A percentile compares a stretch with the other conserved stretches of the same genome.
phyloP scores from a whole-genome alignment of 148 eudicot genomes.

The Chenopodium berlandieri region DNA sequence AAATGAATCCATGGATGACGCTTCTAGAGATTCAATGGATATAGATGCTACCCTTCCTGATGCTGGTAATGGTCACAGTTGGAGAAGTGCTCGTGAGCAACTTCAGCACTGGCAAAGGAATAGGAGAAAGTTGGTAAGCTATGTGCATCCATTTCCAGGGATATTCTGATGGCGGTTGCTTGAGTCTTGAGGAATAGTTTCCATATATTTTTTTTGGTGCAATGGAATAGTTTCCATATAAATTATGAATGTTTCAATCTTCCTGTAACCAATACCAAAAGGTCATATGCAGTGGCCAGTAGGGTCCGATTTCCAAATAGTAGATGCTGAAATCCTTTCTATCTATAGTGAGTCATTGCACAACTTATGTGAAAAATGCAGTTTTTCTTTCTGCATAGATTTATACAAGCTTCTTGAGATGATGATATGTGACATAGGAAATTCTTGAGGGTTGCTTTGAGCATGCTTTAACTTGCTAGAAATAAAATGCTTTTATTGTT shows the following conservation, averaged over 20 bases:
- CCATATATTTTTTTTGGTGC: too few relatives aligned
- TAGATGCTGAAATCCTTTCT: background rate
- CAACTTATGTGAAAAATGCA: background rate
- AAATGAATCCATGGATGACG: constrained; percentile 74
- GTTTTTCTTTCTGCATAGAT: background rate
- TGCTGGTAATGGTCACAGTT: constrained; percentile 61
- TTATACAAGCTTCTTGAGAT: background rate
- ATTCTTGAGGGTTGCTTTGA: background rate
- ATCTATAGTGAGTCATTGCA: background rate
- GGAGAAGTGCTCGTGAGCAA: constrained; percentile 94
- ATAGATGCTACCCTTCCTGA: constrained; percentile 70
- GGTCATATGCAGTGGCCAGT: background rate
- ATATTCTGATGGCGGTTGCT: background rate
- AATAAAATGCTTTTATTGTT: background rate
- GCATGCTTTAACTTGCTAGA: constrained; percentile 4
- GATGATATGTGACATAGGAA: background rate
- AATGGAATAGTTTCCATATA: background rate
- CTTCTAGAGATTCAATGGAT: constrained; percentile 77
- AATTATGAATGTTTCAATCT: background rate
- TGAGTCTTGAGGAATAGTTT: background rate
- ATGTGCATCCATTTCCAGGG: background rate
- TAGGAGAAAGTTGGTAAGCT: constrained; percentile 83
- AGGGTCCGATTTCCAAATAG: background rate
- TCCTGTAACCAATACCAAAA: background rate
- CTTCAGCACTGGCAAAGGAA: constrained; percentile 99